A percentile compares a stretch with the other conserved stretches of the same genome.
Evolutionary conservation across 176 grass and related monocot genomes (phyloP).

Genomic region (Tillandsia fasciculata): DNA sequence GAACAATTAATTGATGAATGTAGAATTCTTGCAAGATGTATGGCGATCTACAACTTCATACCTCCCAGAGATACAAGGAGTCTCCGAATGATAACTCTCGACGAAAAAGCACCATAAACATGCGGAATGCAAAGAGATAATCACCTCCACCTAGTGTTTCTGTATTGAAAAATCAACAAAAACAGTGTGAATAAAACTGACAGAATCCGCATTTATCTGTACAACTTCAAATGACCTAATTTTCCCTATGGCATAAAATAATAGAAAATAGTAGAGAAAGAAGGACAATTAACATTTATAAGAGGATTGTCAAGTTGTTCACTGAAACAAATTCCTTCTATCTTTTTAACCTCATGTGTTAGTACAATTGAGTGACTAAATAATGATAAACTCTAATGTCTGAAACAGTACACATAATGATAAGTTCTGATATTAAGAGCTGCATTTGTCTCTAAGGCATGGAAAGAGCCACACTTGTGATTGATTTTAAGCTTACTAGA

Average conservation of each 20-base stretch:
- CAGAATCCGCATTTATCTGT: background rate
- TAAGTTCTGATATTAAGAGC: too few relatives aligned
- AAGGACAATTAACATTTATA: background rate
- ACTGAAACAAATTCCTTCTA: too few relatives aligned
- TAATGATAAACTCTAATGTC: too few relatives aligned
- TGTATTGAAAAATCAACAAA: slow-evolving; percentile 26
- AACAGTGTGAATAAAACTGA: background rate
- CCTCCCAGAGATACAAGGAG: slow-evolving; percentile 98
- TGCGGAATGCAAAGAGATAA: slow-evolving; percentile 97
- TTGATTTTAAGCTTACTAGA: background rate
- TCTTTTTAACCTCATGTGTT: too few relatives aligned
- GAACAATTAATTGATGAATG: too few relatives aligned
- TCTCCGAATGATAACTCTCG: slow-evolving; percentile 97
- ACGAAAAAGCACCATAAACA: slow-evolving; percentile 99
- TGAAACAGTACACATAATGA: too few relatives aligned
- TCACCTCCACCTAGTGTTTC: slow-evolving; percentile 96
- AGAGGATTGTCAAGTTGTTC: background rate
- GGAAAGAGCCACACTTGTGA: too few relatives aligned
- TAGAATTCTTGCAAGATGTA: background rate
- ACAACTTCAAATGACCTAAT: background rate
- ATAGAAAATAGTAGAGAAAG: background rate
- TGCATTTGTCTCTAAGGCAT: too few relatives aligned
- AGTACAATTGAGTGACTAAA: too few relatives aligned
- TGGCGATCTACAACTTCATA: slow-evolving; percentile 26
- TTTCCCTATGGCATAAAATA: background rate